Evolutionary conservation across 1,284 basidiomycete genomes (phyloP), one percentile per base, ranked within the genome.

Genomic region (Ustilago tritici): DNA sequence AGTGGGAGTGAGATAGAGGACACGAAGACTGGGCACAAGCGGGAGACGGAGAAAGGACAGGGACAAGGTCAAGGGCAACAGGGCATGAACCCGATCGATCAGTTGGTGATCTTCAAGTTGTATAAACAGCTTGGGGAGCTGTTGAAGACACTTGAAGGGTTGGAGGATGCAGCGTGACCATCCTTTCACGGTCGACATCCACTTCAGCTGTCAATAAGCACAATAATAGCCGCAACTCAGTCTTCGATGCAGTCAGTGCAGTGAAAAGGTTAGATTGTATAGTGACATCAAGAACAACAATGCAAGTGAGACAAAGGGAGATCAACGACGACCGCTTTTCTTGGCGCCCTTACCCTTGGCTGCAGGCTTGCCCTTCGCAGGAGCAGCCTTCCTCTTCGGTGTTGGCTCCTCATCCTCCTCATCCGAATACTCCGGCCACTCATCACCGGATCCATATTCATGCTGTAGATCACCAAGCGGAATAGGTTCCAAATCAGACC

Each of bases 101-200:
- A 84, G 50, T 57, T 85, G 12, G 83, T 85, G 1, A 84, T 85
- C 17, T 46, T 73, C 5, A 85, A 85, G 56, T 53, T 85, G 23
- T 81, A 85, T 53, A 38, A 55, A 4, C 84, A 85, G 59, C 56
- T 85, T 7, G 74, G 76, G 19, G 84, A 85, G 58, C 58, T 84
- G 5, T 61, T 85, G 2, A 70, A 73, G 46, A 84, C 84, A 7
- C 75, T 85, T 1, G 81, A 85, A 60, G 77, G 65, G n/a, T 63
- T 84, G 31, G 81, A 82, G 65, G 64, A 75, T 15, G 71, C 67
- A 8, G 70, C 68, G 11, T 69, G 14, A 12, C 28, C 11, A 17
- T 10, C 14, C 43, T 46, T 19, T 11, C n/a, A 11, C 2, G 6
- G 40, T 17, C 10, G 40, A 6, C 7, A 43, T 28, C 23, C 23